phyloP scores from a whole-genome alignment of 2,329 filamentous ascomycete genomes.

The Chaetomium strumarium region DNA sequence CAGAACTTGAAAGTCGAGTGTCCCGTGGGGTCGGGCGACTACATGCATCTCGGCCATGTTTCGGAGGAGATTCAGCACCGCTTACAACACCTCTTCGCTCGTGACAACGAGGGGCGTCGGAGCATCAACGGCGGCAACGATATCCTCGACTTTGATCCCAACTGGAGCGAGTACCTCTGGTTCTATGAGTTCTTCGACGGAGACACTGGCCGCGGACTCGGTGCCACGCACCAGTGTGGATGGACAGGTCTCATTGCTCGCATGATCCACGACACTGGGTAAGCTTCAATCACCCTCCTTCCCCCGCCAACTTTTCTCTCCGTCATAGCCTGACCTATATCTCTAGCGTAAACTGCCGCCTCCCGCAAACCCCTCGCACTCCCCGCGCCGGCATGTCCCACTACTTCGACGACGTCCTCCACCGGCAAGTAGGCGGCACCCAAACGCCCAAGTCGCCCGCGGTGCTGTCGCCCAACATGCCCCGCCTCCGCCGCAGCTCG shows the following conservation, averaged over 20 bases:
- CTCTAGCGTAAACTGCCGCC: constrained; percentile 72
- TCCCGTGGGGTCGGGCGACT: constrained; percentile 85
- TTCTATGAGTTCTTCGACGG: constrained; percentile 98
- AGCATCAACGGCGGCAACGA: constrained; percentile 84
- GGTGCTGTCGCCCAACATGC: constrained; percentile 32
- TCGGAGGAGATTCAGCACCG: constrained; percentile 94
- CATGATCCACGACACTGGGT: constrained; percentile 97
- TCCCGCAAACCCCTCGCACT: constrained; percentile 88
- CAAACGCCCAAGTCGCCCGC: constrained; percentile 35
- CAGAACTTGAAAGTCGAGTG: constrained; percentile 85
- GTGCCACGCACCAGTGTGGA: constrained; percentile 89
- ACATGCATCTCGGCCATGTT: constrained; percentile 92
- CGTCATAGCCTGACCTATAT: constrained; percentile 34
- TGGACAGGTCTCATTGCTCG: constrained; percentile 95
- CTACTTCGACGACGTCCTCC: constrained; percentile 91
- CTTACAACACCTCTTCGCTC: constrained; percentile 83
- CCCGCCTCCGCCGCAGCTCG: constrained; percentile 65
- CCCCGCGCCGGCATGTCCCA: constrained; percentile 78
- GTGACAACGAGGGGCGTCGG: constrained; percentile 76
- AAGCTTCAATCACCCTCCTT: constrained; percentile 37
- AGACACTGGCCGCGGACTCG: constrained; percentile 80
- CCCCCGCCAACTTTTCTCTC: background rate
- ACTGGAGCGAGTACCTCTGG: constrained; percentile 93
- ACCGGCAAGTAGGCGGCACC: constrained; percentile 42
- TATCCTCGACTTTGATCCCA: constrained; percentile 79